phyloP scores from a whole-genome alignment of 2,329 filamentous ascomycete species.

The Alternaria consortialis region DNA sequence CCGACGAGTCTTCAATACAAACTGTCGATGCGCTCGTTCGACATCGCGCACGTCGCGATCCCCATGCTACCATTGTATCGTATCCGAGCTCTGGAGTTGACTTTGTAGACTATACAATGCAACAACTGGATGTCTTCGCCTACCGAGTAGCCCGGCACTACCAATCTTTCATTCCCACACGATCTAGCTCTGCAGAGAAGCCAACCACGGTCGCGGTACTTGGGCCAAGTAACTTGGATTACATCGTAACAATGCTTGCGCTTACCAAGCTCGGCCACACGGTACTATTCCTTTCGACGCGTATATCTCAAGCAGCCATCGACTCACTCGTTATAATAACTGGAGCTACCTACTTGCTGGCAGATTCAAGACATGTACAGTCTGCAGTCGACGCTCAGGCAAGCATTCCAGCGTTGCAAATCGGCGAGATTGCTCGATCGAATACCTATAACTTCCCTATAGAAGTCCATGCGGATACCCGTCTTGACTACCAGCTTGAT shows the following conservation, averaged over 20 bases:
- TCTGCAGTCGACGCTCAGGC: slow-evolving; percentile 30
- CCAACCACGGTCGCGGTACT: slow-evolving; percentile 58
- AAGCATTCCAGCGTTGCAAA: slow-evolving; percentile 15
- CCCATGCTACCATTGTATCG: slow-evolving; percentile 52
- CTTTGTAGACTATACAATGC: slow-evolving; percentile 59
- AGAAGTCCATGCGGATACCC: slow-evolving; percentile 37
- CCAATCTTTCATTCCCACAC: slow-evolving; percentile 30
- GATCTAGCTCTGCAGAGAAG: slow-evolving; percentile 20
- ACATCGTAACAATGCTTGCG: slow-evolving; percentile 64
- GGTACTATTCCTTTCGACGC: slow-evolving; percentile 64
- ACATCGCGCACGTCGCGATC: slow-evolving; percentile 46
- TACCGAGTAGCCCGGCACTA: slow-evolving; percentile 37
- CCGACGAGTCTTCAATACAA: slow-evolving; percentile 18
- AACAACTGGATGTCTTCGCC: slow-evolving; percentile 56
- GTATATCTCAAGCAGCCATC: slow-evolving; percentile 62
- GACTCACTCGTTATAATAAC: slow-evolving; percentile 52
- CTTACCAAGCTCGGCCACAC: slow-evolving; percentile 65
- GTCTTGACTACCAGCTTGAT: slow-evolving; percentile 36
- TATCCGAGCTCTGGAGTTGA: slow-evolving; percentile 57
- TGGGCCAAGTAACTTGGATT: slow-evolving; percentile 64
- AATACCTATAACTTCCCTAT: slow-evolving; percentile 31
- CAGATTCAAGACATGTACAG: slow-evolving; percentile 45
- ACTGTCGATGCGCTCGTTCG: slow-evolving; percentile 55
- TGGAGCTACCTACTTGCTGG: slow-evolving; percentile 32
- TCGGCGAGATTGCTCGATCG: slow-evolving; percentile 26